phyloP scores from a whole-genome alignment of 169 alveolate species.

The Fabrea salina region DNA sequence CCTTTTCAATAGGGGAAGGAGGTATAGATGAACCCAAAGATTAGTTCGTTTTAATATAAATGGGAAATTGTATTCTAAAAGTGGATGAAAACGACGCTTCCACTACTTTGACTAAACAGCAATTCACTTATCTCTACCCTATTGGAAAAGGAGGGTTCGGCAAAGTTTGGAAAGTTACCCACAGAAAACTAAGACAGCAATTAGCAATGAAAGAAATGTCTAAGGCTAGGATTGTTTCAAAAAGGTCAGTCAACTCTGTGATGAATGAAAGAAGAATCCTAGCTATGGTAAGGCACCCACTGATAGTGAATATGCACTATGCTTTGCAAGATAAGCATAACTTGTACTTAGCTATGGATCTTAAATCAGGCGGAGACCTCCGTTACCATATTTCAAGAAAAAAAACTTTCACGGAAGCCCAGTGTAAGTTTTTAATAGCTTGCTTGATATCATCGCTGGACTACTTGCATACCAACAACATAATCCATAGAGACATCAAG shows the following conservation, averaged over 20 bases:
- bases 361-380: constrained; percentile 40
- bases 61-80: too few relatives aligned
- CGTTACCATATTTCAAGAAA: constrained; percentile 42
- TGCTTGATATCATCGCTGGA: constrained; percentile 61
- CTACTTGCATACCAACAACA: constrained; percentile 56
- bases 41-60: background rate
- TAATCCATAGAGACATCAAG: constrained; percentile 73
- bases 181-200: constrained; percentile 50
- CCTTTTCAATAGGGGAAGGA: constrained; percentile 90
- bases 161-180: constrained; percentile 73
- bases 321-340: constrained; percentile 58
- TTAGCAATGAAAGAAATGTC: constrained; percentile 81
- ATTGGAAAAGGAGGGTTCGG: too few relatives aligned
- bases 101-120: too few relatives aligned
- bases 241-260: constrained; percentile 65
- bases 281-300: constrained; percentile 64
- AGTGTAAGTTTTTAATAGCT: constrained; percentile 66
- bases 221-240: constrained; percentile 70
- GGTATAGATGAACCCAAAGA: constrained; percentile 83
- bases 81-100: too few relatives aligned
- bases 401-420: constrained; percentile 66
- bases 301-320: constrained; percentile 61
- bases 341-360: constrained; percentile 56
- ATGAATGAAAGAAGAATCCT: constrained; percentile 74
- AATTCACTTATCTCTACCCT: too few relatives aligned